These are phyloP conservation scores for Penicillium herquei DNA, from an alignment of 495 filamentous ascomycete species.

Conservation along the genomic window DNA sequence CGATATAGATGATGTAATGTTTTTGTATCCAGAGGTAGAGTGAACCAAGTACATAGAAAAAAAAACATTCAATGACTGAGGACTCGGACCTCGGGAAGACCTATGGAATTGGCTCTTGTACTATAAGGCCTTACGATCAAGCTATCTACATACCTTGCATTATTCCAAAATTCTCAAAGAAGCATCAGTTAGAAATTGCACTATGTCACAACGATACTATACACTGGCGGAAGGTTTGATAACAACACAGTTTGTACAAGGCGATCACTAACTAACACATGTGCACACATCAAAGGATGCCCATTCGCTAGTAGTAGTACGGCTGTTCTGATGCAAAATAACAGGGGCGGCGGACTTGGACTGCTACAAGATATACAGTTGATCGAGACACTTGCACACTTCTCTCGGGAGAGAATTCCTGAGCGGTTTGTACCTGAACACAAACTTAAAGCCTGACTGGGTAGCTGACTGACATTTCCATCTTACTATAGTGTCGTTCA, in stretches of 20 bases:
- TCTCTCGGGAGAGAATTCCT: conserved; percentile 53
- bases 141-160: background rate
- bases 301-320: conserved; percentile 32
- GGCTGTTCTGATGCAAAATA: conserved; percentile 26
- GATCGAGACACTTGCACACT: conserved; percentile 54
- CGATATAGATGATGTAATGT: background rate
- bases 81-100: too few species aligned
- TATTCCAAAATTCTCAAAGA: background rate
- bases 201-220: background rate
- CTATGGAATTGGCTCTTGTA: too few species aligned
- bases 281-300: conserved; percentile 10
- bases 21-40: background rate
- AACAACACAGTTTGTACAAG: background rate
- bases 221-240: background rate
- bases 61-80: background rate
- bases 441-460: background rate
- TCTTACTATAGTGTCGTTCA: background rate
- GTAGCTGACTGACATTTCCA: too few species aligned
- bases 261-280: too few species aligned
- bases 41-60: background rate
- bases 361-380: conserved; percentile 36
- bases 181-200: background rate
- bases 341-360: conserved; percentile 27
- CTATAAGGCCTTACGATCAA: too few species aligned
- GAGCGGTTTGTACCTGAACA: conserved; percentile 33